These are phyloP conservation scores for Cryphonectria naterciae DNA, from an alignment of 2,329 filamentous ascomycete species.

Conservation along the genomic window DNA sequence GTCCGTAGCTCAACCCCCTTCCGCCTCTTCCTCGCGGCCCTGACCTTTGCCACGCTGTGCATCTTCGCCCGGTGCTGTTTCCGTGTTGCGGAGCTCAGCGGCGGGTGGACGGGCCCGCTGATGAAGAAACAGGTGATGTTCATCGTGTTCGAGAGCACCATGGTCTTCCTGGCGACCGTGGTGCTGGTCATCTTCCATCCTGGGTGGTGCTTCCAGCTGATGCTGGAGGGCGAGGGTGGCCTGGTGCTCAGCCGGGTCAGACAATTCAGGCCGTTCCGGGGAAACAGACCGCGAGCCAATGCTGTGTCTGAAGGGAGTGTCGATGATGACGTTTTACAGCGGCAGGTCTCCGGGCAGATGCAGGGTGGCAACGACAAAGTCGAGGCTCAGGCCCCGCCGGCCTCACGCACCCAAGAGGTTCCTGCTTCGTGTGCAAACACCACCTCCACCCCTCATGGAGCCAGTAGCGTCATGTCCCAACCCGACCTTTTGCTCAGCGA, in stretches of 20 bases:
- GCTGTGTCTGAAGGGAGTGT: background rate
- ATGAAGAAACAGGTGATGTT: constrained; percentile 60
- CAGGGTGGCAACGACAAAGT: background rate
- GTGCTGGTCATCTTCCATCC: constrained; percentile 53
- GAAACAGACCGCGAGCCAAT: background rate
- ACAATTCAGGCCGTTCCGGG: background rate
- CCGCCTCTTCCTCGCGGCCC: constrained; percentile 57
- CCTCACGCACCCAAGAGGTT: background rate
- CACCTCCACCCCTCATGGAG: background rate
- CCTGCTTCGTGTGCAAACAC: background rate
- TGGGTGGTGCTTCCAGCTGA: constrained; percentile 34
- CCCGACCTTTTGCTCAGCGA: background rate
- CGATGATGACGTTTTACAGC: background rate
- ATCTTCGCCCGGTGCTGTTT: constrained; percentile 69
- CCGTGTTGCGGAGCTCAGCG: constrained; percentile 67
- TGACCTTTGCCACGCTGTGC: constrained; percentile 61
- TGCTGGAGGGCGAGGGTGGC: constrained; percentile 30
- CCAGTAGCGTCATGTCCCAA: background rate
- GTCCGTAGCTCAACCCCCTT: constrained; percentile 51
- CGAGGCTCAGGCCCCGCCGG: background rate
- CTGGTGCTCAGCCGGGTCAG: background rate
- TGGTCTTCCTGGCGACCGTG: constrained; percentile 52
- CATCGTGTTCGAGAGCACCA: constrained; percentile 60
- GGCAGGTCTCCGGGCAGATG: background rate
- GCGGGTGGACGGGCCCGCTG: constrained; percentile 64